Evolutionary conservation across 345 rosid species (phyloP).

Genomic region (Cardamine chenopodiifolia): DNA sequence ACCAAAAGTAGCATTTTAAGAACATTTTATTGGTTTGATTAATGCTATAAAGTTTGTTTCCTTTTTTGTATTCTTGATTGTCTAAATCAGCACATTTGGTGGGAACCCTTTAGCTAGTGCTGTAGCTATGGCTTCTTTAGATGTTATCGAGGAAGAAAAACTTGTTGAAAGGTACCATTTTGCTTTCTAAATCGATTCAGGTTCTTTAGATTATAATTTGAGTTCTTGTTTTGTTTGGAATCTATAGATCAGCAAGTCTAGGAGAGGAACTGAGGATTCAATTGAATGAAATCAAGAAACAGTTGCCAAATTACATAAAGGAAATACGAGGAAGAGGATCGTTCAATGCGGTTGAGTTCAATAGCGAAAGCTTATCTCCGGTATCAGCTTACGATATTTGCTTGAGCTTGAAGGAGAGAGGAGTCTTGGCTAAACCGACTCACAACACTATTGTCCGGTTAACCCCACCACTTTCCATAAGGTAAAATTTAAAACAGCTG

Average conservation of each 20-base stretch:
- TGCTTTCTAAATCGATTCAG: background rate
- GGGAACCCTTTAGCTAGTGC: slow-evolving; percentile 98
- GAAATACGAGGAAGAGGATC: slow-evolving; percentile 93
- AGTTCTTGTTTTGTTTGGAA: slow-evolving; percentile 18
- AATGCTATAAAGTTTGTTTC: background rate
- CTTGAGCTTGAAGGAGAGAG: slow-evolving; percentile 85
- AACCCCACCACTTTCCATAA: slow-evolving; percentile 91
- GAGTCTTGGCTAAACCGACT: slow-evolving; percentile 94
- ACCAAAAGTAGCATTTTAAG: background rate
- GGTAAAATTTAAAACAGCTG: slow-evolving; percentile 48
- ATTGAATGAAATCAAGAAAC: slow-evolving; percentile 56
- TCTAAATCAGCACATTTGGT: slow-evolving; percentile 75
- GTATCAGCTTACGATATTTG: slow-evolving; percentile 91
- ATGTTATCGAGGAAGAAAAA: slow-evolving; percentile 73
- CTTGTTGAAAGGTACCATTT: slow-evolving; percentile 68
- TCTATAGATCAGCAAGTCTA: slow-evolving; percentile 59
- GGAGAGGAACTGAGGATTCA: slow-evolving; percentile 70
- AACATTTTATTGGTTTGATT: slow-evolving; percentile 8
- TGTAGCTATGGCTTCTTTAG: slow-evolving; percentile 85
- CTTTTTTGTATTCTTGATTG: background rate
- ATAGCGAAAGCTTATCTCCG: slow-evolving; percentile 55
- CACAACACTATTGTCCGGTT: slow-evolving; percentile 86
- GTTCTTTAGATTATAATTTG: background rate
- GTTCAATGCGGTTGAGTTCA: slow-evolving; percentile 88
- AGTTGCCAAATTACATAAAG: slow-evolving; percentile 71